phyloP scores from a whole-genome alignment of 1,139 yeast genomes.

The Meyerozyma smithsonii region DNA sequence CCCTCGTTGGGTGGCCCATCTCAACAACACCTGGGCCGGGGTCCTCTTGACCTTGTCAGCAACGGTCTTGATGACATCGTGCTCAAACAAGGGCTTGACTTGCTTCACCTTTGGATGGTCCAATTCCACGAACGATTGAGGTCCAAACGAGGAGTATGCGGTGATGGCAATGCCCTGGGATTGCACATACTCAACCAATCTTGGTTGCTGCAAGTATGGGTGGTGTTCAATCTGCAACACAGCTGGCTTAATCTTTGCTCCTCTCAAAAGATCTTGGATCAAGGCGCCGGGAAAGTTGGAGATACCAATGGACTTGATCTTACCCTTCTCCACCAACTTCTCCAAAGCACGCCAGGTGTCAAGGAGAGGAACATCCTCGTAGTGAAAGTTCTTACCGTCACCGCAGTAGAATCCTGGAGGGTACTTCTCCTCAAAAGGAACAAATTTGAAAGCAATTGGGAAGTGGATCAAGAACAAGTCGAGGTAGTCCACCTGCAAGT shows the following conservation, averaged over 20 bases:
- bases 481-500: conserved; percentile 62
- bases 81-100: conserved; percentile 52
- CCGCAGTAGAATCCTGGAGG: conserved; percentile 75
- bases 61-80: conserved; percentile 46
- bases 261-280: conserved; percentile 68
- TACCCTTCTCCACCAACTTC: conserved; percentile 51
- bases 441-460: conserved; percentile 72
- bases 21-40: conserved; percentile 61
- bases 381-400: conserved; percentile 48
- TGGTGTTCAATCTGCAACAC: conserved; percentile 89
- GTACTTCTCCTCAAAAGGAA: conserved; percentile 68
- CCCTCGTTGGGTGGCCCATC: conserved; percentile 80
- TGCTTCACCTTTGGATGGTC: conserved; percentile 47
- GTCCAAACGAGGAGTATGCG: conserved; percentile 85
- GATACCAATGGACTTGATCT: conserved; percentile 71
- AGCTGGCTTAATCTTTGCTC: conserved; percentile 70
- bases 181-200: conserved; percentile 61
- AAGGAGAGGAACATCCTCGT: conserved; percentile 65
- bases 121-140: conserved; percentile 64
- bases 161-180: conserved; percentile 62
- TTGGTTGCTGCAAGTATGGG: conserved; percentile 80
- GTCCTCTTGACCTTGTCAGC: conserved; percentile 50
- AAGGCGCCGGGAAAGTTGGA: conserved; percentile 76
- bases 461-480: conserved; percentile 77
- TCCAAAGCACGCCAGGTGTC: conserved; percentile 84